A percentile compares a stretch with the other conserved stretches of the same genome.
Evolutionary conservation across 78 protist genomes (phyloP).

Genomic region (Reticulomyxa filosa): DNA sequence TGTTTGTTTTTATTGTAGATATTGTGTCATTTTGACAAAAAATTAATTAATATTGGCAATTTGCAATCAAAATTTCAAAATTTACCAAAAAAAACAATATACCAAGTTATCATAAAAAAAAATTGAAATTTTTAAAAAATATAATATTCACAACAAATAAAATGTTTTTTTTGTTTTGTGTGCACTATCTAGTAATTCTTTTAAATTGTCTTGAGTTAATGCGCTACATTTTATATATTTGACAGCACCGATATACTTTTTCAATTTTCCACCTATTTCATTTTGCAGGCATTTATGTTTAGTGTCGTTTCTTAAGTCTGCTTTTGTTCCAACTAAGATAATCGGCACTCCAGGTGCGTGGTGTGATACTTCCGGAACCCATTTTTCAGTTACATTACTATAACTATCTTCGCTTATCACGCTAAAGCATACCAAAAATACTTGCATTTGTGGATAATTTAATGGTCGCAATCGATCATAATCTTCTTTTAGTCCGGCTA

Average conservation of each 20-base stretch:
- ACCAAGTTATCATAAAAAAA: no score
- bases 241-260: constrained; percentile 42
- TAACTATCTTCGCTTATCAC: constrained; percentile 41
- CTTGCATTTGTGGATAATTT: constrained; percentile 58
- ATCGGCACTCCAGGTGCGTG: constrained; percentile 55
- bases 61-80: no score
- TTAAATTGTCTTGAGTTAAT: constrained; percentile 49
- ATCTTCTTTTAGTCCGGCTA: no score
- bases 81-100: no score
- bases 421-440: constrained; percentile 67
- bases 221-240: constrained; percentile 77
- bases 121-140: no score
- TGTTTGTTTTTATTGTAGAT: no score
- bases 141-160: no score
- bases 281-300: no score
- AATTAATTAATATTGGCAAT: no score
- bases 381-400: constrained; percentile 48
- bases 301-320: constrained; percentile 47
- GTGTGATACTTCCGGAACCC: constrained; percentile 67
- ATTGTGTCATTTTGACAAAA: no score
- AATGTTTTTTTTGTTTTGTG: no score
- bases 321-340: constrained; percentile 72
- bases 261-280: neutral
- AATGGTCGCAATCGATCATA: constrained; percentile 85
- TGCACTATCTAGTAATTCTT: constrained; percentile 71